These are phyloP conservation scores for Emergomyces orientalis DNA, from an alignment of 2,329 filamentous ascomycete species.

Conservation along the genomic window DNA sequence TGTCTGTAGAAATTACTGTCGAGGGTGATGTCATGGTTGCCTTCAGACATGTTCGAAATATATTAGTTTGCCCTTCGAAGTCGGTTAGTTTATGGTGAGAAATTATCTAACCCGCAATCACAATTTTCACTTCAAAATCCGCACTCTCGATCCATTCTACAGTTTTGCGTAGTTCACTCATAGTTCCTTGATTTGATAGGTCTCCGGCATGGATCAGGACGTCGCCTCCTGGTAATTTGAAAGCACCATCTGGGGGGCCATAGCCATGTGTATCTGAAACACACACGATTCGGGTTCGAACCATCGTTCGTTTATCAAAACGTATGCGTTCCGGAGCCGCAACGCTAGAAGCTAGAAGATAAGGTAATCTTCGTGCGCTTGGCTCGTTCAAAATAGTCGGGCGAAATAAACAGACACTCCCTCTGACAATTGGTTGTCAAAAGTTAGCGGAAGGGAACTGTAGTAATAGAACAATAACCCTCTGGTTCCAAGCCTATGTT, in stretches of 20 bases:
- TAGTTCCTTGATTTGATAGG: conserved; percentile 48
- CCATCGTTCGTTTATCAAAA: conserved; percentile 16
- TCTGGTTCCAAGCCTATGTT: too few species aligned
- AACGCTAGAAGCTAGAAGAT: neutral
- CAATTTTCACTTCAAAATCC: conserved; percentile 47
- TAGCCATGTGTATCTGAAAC: conserved; percentile 52
- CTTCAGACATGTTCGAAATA: conserved; percentile 24
- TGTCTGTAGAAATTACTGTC: conserved; percentile 41
- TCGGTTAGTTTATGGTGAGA: neutral
- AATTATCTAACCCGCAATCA: conserved; percentile 41
- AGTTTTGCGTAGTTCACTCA: conserved; percentile 43
- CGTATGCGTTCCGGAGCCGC: neutral
- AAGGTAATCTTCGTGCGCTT: neutral
- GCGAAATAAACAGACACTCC: neutral
- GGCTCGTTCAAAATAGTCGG: neutral
- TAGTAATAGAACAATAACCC: too few species aligned
- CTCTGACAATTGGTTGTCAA: neutral
- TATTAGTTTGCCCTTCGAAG: conserved; percentile 5
- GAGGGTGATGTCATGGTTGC: conserved; percentile 51
- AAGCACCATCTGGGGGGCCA: conserved; percentile 39
- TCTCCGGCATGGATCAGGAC: conserved; percentile 52
- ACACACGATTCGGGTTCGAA: conserved; percentile 46
- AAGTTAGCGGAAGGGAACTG: too few species aligned
- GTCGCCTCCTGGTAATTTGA: conserved; percentile 47
- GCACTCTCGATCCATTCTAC: conserved; percentile 46